Conservation (phyloP, 2,329 filamentous ascomycete species). For the Botrytis cinerea region DNA sequence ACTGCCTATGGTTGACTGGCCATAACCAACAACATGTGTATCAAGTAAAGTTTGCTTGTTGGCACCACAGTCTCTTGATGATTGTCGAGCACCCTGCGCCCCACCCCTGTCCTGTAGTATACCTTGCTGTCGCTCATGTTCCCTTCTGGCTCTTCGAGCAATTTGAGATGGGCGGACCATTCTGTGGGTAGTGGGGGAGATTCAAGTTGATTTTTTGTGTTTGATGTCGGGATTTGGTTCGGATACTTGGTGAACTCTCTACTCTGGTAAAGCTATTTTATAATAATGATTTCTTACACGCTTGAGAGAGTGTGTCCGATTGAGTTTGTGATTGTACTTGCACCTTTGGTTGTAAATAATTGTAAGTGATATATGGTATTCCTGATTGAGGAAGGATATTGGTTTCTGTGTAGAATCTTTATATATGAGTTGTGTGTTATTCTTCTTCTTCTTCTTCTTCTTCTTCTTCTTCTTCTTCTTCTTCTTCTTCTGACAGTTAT, state of each 20-base stretch:
- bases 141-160: conserved; percentile 19
- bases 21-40: conserved; percentile 2
- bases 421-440: background rate
- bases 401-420: background rate
- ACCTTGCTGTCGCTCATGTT: conserved; percentile 24
- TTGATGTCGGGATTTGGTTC: background rate
- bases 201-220: background rate
- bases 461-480: no score
- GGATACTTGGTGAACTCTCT: background rate
- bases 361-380: background rate
- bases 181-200: background rate
- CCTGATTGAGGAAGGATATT: background rate
- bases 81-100: background rate
- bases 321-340: background rate
- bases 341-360: background rate
- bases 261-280: background rate
- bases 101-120: background rate
- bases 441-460: no score
- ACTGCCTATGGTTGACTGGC: background rate
- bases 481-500: background rate
- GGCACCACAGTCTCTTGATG: background rate
- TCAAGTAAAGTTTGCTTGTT: background rate
- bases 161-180: conserved; percentile 26
- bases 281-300: background rate
- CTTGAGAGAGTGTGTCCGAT: background rate